Evolutionary conservation across 164 flowering plant genomes (phyloP), one percentile per base, ranked within the genome.

Genomic region (Chimonanthus praecox): DNA sequence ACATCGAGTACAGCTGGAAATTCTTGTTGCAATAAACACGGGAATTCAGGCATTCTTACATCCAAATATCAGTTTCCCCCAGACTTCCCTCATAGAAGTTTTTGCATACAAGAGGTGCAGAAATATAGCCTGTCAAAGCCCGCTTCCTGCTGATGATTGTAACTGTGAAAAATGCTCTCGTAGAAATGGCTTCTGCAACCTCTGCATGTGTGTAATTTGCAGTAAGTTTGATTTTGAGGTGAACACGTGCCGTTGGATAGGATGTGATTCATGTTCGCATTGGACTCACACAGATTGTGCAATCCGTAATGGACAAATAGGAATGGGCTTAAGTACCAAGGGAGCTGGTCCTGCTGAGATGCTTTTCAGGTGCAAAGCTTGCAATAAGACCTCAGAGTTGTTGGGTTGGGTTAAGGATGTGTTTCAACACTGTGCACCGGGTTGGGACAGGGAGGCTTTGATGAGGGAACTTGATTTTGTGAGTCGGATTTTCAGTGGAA

Each of bases 231-330:
- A 93, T 79, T 95, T 93, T 79, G 98, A 92, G 81, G 98, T 95
- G 75, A 94, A 95, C 78, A 93, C 99, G 3, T 95, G 97, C 78
- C 90, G 97, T 0, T 95, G 99, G 99, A 84, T 95, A 73, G 99
- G 99, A 72, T 95, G 99, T 78, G 98, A 95, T 76, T 69, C 84
- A 73, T 95, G 99, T 77, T 92, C 94, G 68, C 99, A 96, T 73
- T 96, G 99, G 99, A 92, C 98, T 54, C 99, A 96, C 79, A 95
- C 98, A 0, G 99, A 94, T 72, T 96, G 99, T 79, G 99, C 99
- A n/a, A 90, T 90, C 71, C 92, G 90, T 58, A 89, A 89, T 78
- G 95, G 95, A 64, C 90, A 81, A 74, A 88, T 96, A 72, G 85
- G 88, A 51, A 92, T 84, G 90, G 99, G 95, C 33, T 81, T 90